Evolutionary conservation across 306 rosid species (phyloP).

Genomic region (Corylus americana): DNA sequence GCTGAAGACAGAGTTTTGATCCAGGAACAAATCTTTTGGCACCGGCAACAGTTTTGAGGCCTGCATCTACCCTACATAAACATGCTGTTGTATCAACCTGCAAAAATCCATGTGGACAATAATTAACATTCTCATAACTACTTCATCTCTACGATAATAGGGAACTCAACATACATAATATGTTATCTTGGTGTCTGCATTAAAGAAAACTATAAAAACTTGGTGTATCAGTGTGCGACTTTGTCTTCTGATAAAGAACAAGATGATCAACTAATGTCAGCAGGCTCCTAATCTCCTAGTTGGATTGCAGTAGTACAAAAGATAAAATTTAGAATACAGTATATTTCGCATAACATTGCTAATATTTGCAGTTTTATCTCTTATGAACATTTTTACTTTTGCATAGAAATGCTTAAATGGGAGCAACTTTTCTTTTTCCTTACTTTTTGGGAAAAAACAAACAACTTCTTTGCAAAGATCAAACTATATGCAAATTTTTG

Average conservation of each 20-base stretch:
- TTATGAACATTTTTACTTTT: neutral
- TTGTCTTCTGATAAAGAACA: constrained; percentile 1
- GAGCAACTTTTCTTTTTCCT: neutral
- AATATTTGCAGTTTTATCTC: neutral
- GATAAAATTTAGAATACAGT: neutral
- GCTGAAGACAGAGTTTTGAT: constrained; percentile 81
- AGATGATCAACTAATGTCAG: neutral
- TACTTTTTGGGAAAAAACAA: neutral
- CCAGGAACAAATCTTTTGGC: constrained; percentile 83
- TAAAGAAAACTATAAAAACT: neutral
- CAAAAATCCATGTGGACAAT: constrained; percentile 25
- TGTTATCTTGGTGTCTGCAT: constrained; percentile 8
- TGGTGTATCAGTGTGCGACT: constrained; percentile 17
- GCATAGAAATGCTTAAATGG: neutral
- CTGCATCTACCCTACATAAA: constrained; percentile 81
- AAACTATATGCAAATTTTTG: neutral
- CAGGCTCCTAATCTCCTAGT: neutral
- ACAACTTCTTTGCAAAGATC: neutral
- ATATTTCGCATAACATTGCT: neutral
- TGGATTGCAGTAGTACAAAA: neutral
- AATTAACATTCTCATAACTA: constrained; percentile 15
- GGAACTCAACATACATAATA: constrained; percentile 19
- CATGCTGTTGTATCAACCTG: constrained; percentile 93
- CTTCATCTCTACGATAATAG: neutral
- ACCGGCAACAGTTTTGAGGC: constrained; percentile 78